These are phyloP conservation scores for Polymyxa betae DNA, from an alignment of 208 protist species.

Conservation along the genomic window DNA sequence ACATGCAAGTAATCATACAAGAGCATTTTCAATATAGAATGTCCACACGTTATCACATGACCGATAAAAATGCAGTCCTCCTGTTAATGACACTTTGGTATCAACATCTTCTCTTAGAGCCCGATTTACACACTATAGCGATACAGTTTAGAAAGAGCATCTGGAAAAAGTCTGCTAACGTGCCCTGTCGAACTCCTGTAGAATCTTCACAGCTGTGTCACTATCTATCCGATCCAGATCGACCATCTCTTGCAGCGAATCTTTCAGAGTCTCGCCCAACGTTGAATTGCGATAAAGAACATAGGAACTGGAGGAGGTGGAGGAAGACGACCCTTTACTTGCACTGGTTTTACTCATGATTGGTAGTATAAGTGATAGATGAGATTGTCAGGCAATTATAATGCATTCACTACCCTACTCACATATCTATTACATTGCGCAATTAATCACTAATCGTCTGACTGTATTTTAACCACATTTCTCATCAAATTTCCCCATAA, in stretches of 20 bases:
- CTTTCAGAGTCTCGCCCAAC: slow-evolving; percentile 32
- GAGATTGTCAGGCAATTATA: too few relatives aligned
- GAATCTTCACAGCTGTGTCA: slow-evolving; percentile 27
- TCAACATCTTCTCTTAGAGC: neutral
- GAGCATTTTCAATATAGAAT: slow-evolving; percentile 39
- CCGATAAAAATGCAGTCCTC: neutral
- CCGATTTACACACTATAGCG: neutral
- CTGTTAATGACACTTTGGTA: neutral
- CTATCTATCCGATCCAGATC: slow-evolving; percentile 20
- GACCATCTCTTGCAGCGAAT: slow-evolving; percentile 51
- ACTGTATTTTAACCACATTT: too few relatives aligned
- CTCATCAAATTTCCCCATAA: too few relatives aligned
- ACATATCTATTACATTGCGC: too few relatives aligned
- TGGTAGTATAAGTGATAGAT: too few relatives aligned
- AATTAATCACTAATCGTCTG: too few relatives aligned
- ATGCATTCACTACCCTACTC: too few relatives aligned
- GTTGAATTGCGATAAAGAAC: slow-evolving; percentile 31
- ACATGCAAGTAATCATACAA: neutral
- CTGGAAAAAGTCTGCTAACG: neutral
- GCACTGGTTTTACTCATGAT: too few relatives aligned
- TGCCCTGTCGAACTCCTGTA: slow-evolving; percentile 13
- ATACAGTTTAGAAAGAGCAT: neutral
- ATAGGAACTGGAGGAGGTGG: neutral
- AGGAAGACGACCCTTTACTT: too few relatives aligned
- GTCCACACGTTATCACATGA: slow-evolving; percentile 32